Conservation (phyloP, 257 asterid species). For the Penstemon davidsonii region DNA sequence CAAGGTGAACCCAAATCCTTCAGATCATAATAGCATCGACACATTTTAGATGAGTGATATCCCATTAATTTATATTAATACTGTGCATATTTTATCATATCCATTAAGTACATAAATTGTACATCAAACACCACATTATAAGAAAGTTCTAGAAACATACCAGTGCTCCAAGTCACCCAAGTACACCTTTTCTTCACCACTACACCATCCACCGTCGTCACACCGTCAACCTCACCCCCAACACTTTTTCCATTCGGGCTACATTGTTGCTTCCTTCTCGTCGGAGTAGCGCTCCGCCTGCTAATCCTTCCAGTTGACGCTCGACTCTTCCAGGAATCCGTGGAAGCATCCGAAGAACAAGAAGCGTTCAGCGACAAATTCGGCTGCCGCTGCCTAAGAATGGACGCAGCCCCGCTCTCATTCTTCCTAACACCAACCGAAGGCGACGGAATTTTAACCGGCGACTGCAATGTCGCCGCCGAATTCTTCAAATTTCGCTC, state of each 20-base stretch:
- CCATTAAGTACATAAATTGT: background rate
- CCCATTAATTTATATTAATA: no score
- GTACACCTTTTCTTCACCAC: conserved; percentile 78
- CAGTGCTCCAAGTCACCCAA: conserved; percentile 92
- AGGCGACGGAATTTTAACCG: conserved; percentile 42
- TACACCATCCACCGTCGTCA: conserved; percentile 36
- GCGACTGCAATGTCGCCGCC: conserved; percentile 38
- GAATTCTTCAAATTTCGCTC: conserved; percentile 49
- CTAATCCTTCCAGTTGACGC: conserved; percentile 79
- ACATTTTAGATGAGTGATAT: background rate
- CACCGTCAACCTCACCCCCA: conserved; percentile 50
- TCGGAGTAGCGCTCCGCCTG: conserved; percentile 42
- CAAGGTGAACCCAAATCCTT: conserved; percentile 1
- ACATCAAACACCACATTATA: background rate
- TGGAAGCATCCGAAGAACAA: conserved; percentile 91
- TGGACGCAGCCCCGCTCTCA: conserved; percentile 46
- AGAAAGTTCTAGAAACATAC: conserved; percentile 38
- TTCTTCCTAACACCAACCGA: conserved; percentile 45
- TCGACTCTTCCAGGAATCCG: conserved; percentile 86
- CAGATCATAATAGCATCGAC: conserved; percentile 15
- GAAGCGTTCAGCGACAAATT: conserved; percentile 76
- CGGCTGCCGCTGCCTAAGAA: conserved; percentile 60
- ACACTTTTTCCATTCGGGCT: conserved; percentile 39
- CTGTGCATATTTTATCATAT: no score
- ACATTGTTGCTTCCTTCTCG: conserved; percentile 52